These are phyloP conservation scores for Fusarium armeniacum DNA, from an alignment of 2,329 filamentous ascomycete genomes.

Conservation along the genomic window DNA sequence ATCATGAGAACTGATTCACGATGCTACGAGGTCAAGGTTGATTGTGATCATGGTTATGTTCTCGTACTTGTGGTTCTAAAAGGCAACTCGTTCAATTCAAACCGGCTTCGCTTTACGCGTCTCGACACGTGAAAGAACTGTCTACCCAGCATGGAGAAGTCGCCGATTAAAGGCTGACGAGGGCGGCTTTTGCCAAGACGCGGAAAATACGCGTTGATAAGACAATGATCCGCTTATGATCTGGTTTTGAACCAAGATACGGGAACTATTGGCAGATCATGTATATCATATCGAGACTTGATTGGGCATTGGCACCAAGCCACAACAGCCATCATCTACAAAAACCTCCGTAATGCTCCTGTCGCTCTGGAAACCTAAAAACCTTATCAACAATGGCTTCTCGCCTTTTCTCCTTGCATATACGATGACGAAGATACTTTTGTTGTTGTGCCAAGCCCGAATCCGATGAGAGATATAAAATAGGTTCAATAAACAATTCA, in stretches of 20 bases:
- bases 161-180: background rate
- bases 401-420: slow-evolving; percentile 18
- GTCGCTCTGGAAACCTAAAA: slow-evolving; percentile 32
- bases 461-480: no score
- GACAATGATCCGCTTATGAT: background rate
- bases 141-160: background rate
- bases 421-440: slow-evolving; percentile 9
- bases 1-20: background rate
- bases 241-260: background rate
- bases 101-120: background rate
- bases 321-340: background rate
- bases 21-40: background rate
- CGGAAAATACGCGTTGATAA: background rate
- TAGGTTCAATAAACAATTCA: background rate
- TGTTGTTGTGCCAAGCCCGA: slow-evolving; percentile 24
- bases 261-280: background rate
- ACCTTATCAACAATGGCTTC: slow-evolving; percentile 4
- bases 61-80: background rate
- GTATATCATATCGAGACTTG: background rate
- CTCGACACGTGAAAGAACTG: background rate
- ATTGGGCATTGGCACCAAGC: slow-evolving; percentile 1
- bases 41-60: background rate
- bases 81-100: fast-evolving
- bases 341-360: background rate
- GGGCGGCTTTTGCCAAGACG: background rate